These are phyloP conservation scores for Acidiella bohemica DNA, from an alignment of 495 filamentous ascomycete species.

Conservation along the genomic window DNA sequence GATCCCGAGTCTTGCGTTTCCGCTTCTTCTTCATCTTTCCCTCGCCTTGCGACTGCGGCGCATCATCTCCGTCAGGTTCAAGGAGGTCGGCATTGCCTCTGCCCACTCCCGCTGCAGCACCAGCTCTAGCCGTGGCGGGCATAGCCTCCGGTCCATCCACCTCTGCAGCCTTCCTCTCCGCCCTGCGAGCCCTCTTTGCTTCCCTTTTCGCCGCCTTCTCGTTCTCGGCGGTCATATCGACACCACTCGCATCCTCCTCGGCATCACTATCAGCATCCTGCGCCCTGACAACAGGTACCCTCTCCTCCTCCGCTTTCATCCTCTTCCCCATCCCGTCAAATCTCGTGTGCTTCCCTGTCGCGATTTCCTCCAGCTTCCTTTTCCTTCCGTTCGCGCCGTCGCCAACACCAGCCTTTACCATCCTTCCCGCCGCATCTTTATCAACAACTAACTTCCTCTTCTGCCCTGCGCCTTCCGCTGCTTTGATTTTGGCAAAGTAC, in stretches of 20 bases:
- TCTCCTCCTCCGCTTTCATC: conserved; percentile 5
- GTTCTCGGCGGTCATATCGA: neutral
- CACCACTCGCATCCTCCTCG: neutral
- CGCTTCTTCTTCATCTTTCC: conserved; percentile 11
- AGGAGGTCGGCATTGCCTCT: neutral
- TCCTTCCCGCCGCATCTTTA: conserved; percentile 63
- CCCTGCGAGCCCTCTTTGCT: neutral
- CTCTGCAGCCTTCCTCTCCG: neutral
- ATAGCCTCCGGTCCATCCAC: neutral
- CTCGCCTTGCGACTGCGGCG: neutral
- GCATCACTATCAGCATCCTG: neutral
- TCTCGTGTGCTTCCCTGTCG: conserved; percentile 10
- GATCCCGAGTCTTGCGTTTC: conserved; percentile 6
- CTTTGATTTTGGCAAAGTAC: conserved; percentile 88
- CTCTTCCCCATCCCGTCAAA: conserved; percentile 14
- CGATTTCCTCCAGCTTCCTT: conserved; percentile 9
- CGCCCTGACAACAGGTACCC: neutral
- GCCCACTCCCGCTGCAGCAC: neutral
- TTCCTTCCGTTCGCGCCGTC: conserved; percentile 9
- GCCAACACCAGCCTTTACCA: conserved; percentile 61
- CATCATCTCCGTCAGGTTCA: too few relatives aligned
- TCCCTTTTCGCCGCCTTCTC: neutral
- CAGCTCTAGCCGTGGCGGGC: neutral
- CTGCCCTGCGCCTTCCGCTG: conserved; percentile 33
- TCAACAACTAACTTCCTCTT: conserved; percentile 51